Evolutionary conservation across 2,329 filamentous ascomycete species (phyloP).

Genomic region (Fusarium brachygibbosum): DNA sequence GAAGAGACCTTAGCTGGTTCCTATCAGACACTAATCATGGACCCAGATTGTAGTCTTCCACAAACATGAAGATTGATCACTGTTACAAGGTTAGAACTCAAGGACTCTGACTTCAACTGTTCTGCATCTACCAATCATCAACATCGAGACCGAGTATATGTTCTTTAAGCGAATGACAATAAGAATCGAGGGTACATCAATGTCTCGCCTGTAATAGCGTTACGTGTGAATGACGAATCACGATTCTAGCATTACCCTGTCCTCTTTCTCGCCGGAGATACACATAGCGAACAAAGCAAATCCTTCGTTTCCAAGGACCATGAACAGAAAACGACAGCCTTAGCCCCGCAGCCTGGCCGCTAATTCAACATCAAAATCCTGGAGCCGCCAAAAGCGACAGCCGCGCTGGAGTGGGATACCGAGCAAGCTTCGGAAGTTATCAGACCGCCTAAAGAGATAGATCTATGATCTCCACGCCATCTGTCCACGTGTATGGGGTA

Average conservation of each 20-base stretch:
- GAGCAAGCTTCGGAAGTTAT: slow-evolving; percentile 30
- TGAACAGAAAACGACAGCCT: slow-evolving; percentile 15
- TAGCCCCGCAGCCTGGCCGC: slow-evolving; percentile 18
- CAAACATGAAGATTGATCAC: background rate
- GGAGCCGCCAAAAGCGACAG: slow-evolving; percentile 48
- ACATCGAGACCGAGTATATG: background rate
- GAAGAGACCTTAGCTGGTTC: no score
- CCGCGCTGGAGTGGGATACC: slow-evolving; percentile 27
- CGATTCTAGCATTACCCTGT: slow-evolving; percentile 7
- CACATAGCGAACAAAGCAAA: slow-evolving; percentile 6
- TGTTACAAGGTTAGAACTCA: background rate
- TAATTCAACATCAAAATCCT: slow-evolving; percentile 20
- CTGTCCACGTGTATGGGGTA: slow-evolving; percentile 15
- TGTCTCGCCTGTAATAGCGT: background rate
- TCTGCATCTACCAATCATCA: background rate
- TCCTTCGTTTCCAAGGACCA: slow-evolving; percentile 1
- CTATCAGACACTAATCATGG: background rate
- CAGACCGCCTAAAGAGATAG: slow-evolving; percentile 18
- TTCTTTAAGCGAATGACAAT: background rate
- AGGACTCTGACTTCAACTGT: background rate
- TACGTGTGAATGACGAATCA: background rate
- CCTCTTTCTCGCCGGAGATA: slow-evolving; percentile 16
- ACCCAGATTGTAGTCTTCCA: background rate
- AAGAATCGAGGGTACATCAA: background rate
- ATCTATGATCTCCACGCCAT: slow-evolving; percentile 13